These are phyloP conservation scores for Suhomyces sp. DNA, from an alignment of 805 yeast species.

Conservation along the genomic window DNA sequence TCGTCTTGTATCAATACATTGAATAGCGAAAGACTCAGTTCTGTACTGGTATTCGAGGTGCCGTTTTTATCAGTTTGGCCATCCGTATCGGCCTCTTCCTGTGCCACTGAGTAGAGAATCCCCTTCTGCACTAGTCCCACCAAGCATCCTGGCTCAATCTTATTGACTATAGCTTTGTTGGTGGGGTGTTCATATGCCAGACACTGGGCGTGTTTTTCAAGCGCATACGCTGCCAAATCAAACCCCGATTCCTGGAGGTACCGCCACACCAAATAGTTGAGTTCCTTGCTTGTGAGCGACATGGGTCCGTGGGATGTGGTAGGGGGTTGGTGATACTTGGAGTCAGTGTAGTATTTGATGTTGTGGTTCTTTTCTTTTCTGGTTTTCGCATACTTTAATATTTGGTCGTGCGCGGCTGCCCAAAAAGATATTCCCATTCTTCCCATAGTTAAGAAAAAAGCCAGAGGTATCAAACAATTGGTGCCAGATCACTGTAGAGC, in stretches of 20 bases:
- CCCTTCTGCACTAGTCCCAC: conserved; percentile 87
- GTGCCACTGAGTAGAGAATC: conserved; percentile 70
- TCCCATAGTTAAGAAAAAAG: too few species aligned
- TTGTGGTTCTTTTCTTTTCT: too few species aligned
- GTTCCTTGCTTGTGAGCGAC: conserved; percentile 81
- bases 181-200: conserved; percentile 50
- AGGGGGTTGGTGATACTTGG: neutral
- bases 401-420: neutral
- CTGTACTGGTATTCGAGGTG: too few species aligned
- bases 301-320: conserved; percentile 44
- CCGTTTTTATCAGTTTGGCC: conserved; percentile 10
- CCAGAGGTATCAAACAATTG: too few species aligned
- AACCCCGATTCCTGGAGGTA: conserved; percentile 84
- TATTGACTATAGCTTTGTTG: conserved; percentile 38
- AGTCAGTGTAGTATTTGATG: too few species aligned
- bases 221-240: conserved; percentile 75
- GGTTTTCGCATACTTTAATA: too few species aligned
- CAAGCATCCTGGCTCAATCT: conserved; percentile 75
- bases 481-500: too few species aligned
- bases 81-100: conserved; percentile 48
- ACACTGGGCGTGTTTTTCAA: conserved; percentile 71
- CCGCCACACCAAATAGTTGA: conserved; percentile 90
- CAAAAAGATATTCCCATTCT: neutral
- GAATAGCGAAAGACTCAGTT: conserved; percentile 33
- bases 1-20: conserved; percentile 52